Conservation (phyloP, 2,329 filamentous ascomycete genomes). For the Aureobasidium sp. region DNA sequence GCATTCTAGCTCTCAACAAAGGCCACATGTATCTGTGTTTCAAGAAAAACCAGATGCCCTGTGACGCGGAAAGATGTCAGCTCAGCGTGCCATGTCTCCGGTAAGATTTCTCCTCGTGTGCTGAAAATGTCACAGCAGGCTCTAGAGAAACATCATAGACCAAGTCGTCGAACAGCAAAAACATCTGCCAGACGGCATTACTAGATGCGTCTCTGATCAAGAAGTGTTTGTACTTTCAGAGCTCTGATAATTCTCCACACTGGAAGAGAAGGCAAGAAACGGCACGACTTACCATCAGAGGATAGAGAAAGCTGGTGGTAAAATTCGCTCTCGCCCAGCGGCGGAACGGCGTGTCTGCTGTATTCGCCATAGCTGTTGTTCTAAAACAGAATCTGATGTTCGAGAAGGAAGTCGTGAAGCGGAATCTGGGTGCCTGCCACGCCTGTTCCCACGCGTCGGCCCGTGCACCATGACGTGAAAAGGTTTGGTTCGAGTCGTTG, state of each 20-base stretch:
- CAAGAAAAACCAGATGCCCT: conserved; percentile 77
- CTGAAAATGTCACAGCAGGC: neutral
- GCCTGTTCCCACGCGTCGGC: neutral
- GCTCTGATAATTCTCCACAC: neutral
- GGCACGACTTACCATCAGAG: conserved; percentile 21
- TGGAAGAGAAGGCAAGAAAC: neutral
- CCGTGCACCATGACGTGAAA: conserved; percentile 2
- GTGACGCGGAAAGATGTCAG: conserved; percentile 17
- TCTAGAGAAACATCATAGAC: neutral
- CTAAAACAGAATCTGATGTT: neutral
- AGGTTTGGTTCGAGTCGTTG: too few species aligned
- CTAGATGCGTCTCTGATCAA: neutral
- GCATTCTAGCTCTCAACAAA: conserved; percentile 65
- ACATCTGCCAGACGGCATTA: neutral
- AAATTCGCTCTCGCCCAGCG: conserved; percentile 23
- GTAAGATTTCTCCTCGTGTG: neutral
- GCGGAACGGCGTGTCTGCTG: conserved; percentile 7
- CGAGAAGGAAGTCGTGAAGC: neutral
- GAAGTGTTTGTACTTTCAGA: neutral
- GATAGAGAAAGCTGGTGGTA: conserved; percentile 29
- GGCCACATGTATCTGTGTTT: conserved; percentile 75
- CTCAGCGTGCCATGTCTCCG: neutral
- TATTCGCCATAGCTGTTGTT: neutral
- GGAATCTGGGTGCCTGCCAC: conserved; percentile 9
- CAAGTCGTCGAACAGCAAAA: neutral